Conservation (phyloP, 2,329 filamentous ascomycete genomes). For the Fusarium fujikuroi region DNA sequence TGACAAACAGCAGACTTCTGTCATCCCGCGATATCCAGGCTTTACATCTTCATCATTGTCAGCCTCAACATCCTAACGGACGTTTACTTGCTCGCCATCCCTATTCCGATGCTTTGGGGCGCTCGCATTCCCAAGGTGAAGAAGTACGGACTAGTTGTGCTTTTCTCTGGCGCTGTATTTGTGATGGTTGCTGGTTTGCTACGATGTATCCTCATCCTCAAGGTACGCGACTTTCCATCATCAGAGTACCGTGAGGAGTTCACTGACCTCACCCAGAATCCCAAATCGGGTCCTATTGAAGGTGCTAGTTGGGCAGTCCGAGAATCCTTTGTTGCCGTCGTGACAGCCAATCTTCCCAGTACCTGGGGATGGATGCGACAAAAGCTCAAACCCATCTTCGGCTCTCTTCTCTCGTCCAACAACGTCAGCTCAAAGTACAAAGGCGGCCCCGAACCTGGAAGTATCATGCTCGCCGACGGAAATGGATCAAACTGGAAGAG, state of each 20-base stretch:
- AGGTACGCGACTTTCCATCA: conserved; percentile 33
- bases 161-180: conserved; percentile 58
- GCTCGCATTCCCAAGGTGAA: conserved; percentile 59
- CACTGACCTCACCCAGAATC: conserved; percentile 42
- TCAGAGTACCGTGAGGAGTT: accelerated
- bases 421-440: conserved; percentile 33
- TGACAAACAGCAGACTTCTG: conserved; percentile 34
- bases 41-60: conserved; percentile 52
- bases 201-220: conserved; percentile 51
- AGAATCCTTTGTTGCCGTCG: conserved; percentile 54
- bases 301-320: conserved; percentile 48
- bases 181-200: conserved; percentile 52
- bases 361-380: conserved; percentile 44
- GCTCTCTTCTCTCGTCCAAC: conserved; percentile 40
- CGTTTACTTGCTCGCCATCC: conserved; percentile 54
- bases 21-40: conserved; percentile 53
- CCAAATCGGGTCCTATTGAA: conserved; percentile 2
- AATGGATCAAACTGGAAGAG: conserved; percentile 32
- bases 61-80: conserved; percentile 54
- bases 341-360: conserved; percentile 52
- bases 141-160: conserved; percentile 62
- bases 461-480: conserved; percentile 39
- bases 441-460: conserved; percentile 30
- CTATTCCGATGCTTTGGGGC: conserved; percentile 63
- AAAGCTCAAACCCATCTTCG: conserved; percentile 41